Conservation (phyloP, 208 protist species). For the Trypanosoma congolense region DNA sequence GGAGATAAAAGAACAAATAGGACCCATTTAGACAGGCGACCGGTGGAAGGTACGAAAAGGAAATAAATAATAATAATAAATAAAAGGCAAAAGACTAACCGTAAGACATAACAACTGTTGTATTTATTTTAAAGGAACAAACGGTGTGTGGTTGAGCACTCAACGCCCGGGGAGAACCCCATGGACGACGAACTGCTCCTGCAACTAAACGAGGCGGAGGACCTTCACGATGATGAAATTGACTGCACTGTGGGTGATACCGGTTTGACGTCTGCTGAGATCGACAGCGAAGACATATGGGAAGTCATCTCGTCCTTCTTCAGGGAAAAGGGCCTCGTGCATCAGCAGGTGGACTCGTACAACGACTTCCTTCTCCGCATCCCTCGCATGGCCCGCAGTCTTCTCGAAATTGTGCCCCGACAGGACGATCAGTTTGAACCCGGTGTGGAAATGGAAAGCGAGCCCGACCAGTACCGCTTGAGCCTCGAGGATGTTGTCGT, state of each 20-base stretch:
- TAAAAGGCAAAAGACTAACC: too few relatives aligned
- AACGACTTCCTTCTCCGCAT: constrained; percentile 95
- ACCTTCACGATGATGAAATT: constrained; percentile 25
- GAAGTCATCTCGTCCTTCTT: constrained; percentile 97
- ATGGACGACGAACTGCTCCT: constrained; percentile 79
- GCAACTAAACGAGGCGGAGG: constrained; percentile 64
- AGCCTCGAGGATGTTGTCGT: constrained; percentile 78
- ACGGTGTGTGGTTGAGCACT: too few relatives aligned
- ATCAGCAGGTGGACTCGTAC: constrained; percentile 99
- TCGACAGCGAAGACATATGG: constrained; percentile 95
- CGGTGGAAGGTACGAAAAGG: too few relatives aligned
- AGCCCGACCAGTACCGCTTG: constrained; percentile 67
- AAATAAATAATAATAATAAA: too few relatives aligned
- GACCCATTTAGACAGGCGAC: too few relatives aligned
- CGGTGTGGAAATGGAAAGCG: constrained; percentile 29
- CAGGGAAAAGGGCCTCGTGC: constrained; percentile 96
- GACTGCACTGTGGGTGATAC: constrained; percentile 2
- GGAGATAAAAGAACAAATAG: too few relatives aligned
- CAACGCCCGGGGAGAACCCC: too few relatives aligned
- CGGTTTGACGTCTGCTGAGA: constrained; percentile 32
- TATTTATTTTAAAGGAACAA: too few relatives aligned
- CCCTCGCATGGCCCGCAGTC: constrained; percentile 70
- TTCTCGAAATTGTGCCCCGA: constrained; percentile 55
- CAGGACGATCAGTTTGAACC: constrained; percentile 85
- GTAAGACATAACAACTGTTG: too few relatives aligned